Percentiles rank a stretch among this genome's conserved stretches.
Conservation (phyloP, 1,139 yeast genomes). For the Lodderomyces elongisporus region DNA sequence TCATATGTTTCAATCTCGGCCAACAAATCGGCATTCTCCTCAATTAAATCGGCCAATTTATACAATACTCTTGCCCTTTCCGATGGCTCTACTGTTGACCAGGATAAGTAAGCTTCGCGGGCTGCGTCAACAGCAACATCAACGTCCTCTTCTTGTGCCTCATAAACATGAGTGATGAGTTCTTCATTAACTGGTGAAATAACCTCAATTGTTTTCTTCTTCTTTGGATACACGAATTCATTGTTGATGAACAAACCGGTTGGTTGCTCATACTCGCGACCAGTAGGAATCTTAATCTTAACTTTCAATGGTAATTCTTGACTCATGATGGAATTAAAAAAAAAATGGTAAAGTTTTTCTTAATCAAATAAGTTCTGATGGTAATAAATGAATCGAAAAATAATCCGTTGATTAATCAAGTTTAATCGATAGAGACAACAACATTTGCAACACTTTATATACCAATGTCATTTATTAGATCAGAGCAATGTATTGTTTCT, state of each 20-base stretch:
- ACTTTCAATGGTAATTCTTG: constrained; percentile 37
- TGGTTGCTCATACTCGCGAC: constrained; percentile 30
- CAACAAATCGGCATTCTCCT: constrained; percentile 52
- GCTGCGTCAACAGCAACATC: constrained; percentile 80
- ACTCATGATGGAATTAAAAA: neutral
- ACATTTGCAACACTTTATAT: too few relatives aligned
- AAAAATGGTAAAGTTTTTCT: too few relatives aligned
- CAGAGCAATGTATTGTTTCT: too few relatives aligned
- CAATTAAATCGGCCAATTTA: constrained; percentile 63
- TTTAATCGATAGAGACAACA: too few relatives aligned
- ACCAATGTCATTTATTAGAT: too few relatives aligned
- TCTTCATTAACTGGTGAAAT: constrained; percentile 67
- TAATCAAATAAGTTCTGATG: too few relatives aligned
- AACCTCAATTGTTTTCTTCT: constrained; percentile 56
- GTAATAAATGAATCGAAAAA: too few relatives aligned
- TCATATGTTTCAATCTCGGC: constrained; percentile 73
- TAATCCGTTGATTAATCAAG: too few relatives aligned
- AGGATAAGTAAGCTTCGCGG: constrained; percentile 50
- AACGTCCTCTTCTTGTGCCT: constrained; percentile 65
- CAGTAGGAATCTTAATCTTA: constrained; percentile 57
- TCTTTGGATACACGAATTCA: constrained; percentile 30
- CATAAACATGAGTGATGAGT: constrained; percentile 58
- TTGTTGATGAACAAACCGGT: constrained; percentile 72
- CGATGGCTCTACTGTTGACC: constrained; percentile 37
- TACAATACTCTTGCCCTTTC: constrained; percentile 49